Conservation (phyloP, 768 basidiomycete genomes). For the Lepiota subincarnata region DNA sequence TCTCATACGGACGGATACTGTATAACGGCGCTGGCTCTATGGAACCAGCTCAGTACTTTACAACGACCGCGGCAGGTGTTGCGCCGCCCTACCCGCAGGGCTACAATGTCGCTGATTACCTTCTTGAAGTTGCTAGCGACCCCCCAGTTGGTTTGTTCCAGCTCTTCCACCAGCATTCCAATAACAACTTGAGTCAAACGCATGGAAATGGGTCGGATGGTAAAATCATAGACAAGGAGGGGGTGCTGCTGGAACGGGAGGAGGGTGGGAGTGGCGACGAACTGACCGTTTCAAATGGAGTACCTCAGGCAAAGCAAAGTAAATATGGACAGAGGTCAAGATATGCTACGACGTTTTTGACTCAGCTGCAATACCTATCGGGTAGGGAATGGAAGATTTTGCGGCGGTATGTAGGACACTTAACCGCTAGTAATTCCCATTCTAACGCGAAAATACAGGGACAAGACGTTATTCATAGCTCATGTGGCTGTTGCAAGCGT, state of each 20-base stretch:
- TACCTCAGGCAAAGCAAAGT: conserved; percentile 4
- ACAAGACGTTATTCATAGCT: conserved; percentile 77
- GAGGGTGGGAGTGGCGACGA: background rate
- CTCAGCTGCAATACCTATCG: conserved; percentile 79
- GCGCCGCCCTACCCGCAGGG: conserved; percentile 62
- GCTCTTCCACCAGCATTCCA: background rate
- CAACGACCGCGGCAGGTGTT: conserved; percentile 33
- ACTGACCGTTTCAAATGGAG: conserved; percentile 12
- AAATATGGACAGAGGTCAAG: conserved; percentile 16
- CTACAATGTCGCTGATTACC: conserved; percentile 91
- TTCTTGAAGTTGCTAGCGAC: conserved; percentile 82
- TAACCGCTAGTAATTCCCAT: background rate
- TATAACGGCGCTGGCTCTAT: conserved; percentile 78
- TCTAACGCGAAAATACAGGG: conserved; percentile 36
- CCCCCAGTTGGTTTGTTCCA: conserved; percentile 47
- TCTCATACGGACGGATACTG: conserved; percentile 71
- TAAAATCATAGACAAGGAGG: background rate
- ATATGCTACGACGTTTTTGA: conserved; percentile 80
- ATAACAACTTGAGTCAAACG: background rate
- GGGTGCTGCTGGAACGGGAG: background rate
- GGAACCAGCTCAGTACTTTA: conserved; percentile 66
- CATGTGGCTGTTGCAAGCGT: conserved; percentile 69
- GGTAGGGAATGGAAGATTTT: conserved; percentile 86
- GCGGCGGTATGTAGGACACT: conserved; percentile 39
- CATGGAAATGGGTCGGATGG: background rate